phyloP scores from a whole-genome alignment of 108 stramenopile species.

The Pseudonitzschia multiseries region DNA sequence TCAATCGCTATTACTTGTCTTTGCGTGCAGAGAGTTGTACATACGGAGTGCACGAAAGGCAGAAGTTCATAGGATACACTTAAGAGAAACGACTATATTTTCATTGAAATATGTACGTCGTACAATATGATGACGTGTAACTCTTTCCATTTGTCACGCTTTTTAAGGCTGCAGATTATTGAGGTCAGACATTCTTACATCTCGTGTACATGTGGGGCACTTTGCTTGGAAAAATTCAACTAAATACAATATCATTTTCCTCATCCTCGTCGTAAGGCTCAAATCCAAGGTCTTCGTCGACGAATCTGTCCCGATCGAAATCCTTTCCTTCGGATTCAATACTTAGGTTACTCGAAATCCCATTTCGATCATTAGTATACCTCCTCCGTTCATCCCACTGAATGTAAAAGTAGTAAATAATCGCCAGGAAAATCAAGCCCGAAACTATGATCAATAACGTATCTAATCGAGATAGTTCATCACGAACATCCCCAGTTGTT shows the following conservation, averaged over 20 bases:
- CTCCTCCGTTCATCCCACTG: conserved; percentile 18
- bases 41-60: no score
- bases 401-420: conserved; percentile 18
- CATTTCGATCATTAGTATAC: neutral
- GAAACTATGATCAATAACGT: conserved; percentile 16
- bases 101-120: no score
- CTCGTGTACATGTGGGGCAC: no score
- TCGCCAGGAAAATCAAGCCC: neutral
- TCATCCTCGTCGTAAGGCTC: neutral
- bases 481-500: no score
- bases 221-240: neutral
- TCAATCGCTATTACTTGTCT: no score
- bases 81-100: no score
- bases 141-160: no score
- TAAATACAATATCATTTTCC: neutral
- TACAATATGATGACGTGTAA: no score
- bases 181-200: no score
- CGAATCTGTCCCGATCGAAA: neutral
- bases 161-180: no score
- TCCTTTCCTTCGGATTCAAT: neutral
- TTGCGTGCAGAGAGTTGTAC: no score
- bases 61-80: no score
- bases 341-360: neutral
- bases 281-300: conserved; percentile 5
- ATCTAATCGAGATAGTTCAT: conserved; percentile 1